Evolutionary conservation across 1,284 basidiomycete genomes (phyloP).

Genomic region (Cerrena zonata): DNA sequence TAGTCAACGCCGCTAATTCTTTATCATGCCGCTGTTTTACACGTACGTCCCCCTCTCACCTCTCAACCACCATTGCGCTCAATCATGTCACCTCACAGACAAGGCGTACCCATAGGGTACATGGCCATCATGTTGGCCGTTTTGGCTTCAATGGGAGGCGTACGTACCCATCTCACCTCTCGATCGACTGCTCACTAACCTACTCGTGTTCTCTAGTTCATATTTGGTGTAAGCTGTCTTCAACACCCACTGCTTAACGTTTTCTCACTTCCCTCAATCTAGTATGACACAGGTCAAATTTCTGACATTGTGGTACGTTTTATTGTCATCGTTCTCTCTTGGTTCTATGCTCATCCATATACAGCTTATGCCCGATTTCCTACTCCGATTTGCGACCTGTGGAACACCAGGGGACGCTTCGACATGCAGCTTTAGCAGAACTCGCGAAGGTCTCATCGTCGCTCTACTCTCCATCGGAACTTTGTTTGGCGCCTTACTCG

Average conservation of each 20-base stretch:
- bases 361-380: constrained; percentile 65
- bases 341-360: neutral
- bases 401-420: constrained; percentile 31
- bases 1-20: neutral
- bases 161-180: constrained; percentile 12
- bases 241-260: no score
- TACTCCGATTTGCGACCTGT: constrained; percentile 56
- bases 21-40: constrained; percentile 17
- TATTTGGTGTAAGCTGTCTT: constrained; percentile 46
- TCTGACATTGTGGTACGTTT: constrained; percentile 51
- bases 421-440: constrained; percentile 47
- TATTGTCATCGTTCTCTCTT: neutral
- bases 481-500: constrained; percentile 52
- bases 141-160: constrained; percentile 71
- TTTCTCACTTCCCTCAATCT: neutral
- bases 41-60: constrained; percentile 13
- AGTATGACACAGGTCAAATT: constrained; percentile 75
- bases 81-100: constrained; percentile 16
- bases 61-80: neutral
- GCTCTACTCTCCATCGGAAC: constrained; percentile 64
- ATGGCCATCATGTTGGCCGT: constrained; percentile 63
- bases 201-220: constrained; percentile 44
- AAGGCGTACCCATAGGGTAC: constrained; percentile 48
- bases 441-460: constrained; percentile 64
- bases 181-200: neutral